Conservation (phyloP, 108 stramenopile species). For the Skeletonema menzelii region DNA sequence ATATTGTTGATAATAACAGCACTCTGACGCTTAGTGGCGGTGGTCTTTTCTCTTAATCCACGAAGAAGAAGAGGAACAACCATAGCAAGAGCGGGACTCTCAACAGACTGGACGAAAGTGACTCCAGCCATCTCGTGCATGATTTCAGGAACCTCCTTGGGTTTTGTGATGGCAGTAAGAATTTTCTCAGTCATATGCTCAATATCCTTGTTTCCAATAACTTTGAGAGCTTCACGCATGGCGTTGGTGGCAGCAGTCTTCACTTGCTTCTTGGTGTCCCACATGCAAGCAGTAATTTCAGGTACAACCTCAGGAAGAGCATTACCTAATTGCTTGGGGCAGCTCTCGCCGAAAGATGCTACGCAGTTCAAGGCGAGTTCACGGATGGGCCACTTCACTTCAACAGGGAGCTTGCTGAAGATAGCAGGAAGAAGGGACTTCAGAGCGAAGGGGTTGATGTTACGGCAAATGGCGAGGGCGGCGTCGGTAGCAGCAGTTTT, state of each 20-base stretch:
- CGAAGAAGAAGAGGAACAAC: constrained; percentile 98
- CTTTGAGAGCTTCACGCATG: constrained; percentile 89
- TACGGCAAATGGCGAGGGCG: constrained; percentile 81
- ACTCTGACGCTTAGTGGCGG: constrained; percentile 95
- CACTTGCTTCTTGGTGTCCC: constrained; percentile 98
- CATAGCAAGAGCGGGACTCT: constrained; percentile 98
- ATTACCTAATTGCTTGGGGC: constrained; percentile 85
- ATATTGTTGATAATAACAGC: constrained; percentile 99
- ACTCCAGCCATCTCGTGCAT: constrained; percentile 97
- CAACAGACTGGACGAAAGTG: constrained; percentile 98
- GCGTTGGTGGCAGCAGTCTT: constrained; percentile 90
- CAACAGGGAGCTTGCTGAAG: constrained; percentile 80
- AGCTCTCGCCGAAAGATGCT: constrained; percentile 59
- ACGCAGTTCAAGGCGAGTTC: constrained; percentile 85
- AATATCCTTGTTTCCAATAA: constrained; percentile 98
- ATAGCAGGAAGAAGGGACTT: constrained; percentile 84
- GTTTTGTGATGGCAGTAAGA: constrained; percentile 91
- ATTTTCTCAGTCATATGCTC: constrained; percentile 98
- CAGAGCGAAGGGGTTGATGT: constrained; percentile 86
- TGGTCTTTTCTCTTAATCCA: constrained; percentile 92
- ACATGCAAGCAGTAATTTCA: constrained; percentile 94
- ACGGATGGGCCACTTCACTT: constrained; percentile 88
- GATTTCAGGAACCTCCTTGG: constrained; percentile 95
- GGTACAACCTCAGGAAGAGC: constrained; percentile 92
- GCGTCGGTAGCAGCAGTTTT: constrained; percentile 58